Percentiles rank a stretch among this genome's conserved stretches.
These are phyloP conservation scores for Tillandsia fasciculata DNA, from an alignment of 176 grass and related monocot species.

Conservation along the genomic window DNA sequence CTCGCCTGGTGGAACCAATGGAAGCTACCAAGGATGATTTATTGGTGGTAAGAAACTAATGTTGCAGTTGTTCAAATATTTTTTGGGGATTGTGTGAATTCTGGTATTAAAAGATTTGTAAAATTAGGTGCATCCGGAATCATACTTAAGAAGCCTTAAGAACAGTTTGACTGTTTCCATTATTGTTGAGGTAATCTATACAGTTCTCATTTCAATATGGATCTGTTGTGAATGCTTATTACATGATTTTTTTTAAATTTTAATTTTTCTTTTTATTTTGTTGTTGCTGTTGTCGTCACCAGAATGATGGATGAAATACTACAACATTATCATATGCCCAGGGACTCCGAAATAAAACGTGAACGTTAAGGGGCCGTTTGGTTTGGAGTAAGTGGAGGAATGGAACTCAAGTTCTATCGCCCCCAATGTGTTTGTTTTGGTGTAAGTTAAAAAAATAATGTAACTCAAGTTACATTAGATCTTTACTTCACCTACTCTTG, in stretches of 20 bases:
- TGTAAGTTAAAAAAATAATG: too few relatives aligned
- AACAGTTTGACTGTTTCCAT: constrained; percentile 62
- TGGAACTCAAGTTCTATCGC: too few relatives aligned
- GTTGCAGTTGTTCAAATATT: too few relatives aligned
- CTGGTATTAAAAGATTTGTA: not conserved
- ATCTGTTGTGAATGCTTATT: not conserved
- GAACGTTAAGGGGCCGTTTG: not conserved
- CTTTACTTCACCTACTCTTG: too few relatives aligned
- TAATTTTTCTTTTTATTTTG: constrained; percentile 1
- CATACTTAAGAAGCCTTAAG: constrained; percentile 58
- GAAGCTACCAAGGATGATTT: constrained; percentile 85
- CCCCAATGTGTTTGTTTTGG: too few relatives aligned
- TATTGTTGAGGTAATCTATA: constrained; percentile 62
- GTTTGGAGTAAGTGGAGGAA: too few relatives aligned
- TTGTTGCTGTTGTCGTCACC: too few relatives aligned
- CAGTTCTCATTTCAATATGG: not conserved
- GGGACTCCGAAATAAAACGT: not conserved
- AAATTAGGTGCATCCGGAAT: constrained; percentile 65
- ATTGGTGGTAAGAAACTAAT: constrained; percentile 46
- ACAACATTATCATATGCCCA: too few relatives aligned
- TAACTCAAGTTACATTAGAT: too few relatives aligned
- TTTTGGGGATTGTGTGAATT: not conserved
- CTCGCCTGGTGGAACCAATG: constrained; percentile 49
- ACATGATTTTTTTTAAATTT: not conserved
- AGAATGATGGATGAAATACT: too few relatives aligned